A percentile compares a stretch with the other conserved stretches of the same genome.
Evolutionary conservation across 2,329 filamentous ascomycete species (phyloP).

Genomic region (Fusarium sarcochroum): DNA sequence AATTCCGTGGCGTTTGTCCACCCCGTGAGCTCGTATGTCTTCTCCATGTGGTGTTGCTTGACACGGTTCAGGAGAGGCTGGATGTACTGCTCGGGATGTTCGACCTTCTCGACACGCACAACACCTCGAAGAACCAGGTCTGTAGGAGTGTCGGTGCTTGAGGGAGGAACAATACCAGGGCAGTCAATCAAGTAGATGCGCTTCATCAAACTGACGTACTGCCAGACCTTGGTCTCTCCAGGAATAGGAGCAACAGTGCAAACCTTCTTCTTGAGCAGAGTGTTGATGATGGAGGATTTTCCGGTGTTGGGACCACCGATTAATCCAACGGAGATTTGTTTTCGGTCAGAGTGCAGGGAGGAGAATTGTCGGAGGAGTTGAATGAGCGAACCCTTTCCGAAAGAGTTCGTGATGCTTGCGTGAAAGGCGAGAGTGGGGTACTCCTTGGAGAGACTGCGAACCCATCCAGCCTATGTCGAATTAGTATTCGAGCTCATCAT

Average conservation of each 20-base stretch:
- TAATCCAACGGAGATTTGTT: conserved; percentile 93
- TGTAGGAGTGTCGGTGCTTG: conserved; percentile 83
- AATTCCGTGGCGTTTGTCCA: conserved; percentile 86
- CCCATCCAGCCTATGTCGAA: conserved; percentile 84
- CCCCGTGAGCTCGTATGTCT: conserved; percentile 90
- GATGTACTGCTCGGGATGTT: conserved; percentile 97
- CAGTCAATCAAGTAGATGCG: conserved; percentile 93
- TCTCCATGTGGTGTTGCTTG: conserved; percentile 88
- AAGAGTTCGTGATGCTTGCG: conserved; percentile 93
- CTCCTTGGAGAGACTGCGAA: conserved; percentile 87
- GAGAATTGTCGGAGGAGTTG: conserved; percentile 94
- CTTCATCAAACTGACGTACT: conserved; percentile 96
- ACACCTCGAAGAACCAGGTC: conserved; percentile 93
- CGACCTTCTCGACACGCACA: conserved; percentile 94
- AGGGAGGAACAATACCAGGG: conserved; percentile 94
- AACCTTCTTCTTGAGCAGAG: conserved; percentile 92
- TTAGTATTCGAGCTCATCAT: conserved; percentile 44
- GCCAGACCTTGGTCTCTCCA: conserved; percentile 98
- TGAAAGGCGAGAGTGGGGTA: conserved; percentile 96
- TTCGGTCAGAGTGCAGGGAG: conserved; percentile 87
- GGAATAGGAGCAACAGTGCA: conserved; percentile 95
- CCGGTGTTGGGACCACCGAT: conserved; percentile 88
- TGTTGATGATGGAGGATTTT: conserved; percentile 98
- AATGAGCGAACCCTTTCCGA: conserved; percentile 95
- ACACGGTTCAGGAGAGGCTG: conserved; percentile 83